phyloP scores from a whole-genome alignment of 176 grass and related monocot species.

The Alloteropsis semialata region DNA sequence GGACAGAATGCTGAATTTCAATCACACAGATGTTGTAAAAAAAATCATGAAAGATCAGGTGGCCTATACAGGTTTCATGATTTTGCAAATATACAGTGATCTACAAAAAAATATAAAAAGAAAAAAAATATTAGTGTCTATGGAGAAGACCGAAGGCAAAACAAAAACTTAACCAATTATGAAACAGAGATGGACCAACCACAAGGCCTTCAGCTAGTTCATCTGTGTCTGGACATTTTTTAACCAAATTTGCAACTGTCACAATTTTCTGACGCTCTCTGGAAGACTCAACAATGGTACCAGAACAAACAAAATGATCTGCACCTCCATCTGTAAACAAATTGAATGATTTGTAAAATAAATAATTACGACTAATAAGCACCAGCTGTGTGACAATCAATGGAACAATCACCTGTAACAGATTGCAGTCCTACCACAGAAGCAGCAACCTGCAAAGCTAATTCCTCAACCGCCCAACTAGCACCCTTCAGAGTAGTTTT shows the following conservation, averaged over 20 bases:
- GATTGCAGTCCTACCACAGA: constrained; percentile 7
- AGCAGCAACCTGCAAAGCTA: not conserved
- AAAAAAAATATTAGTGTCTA: not conserved
- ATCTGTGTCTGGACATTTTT: not conserved
- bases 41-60: not conserved
- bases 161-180: not conserved
- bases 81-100: constrained; percentile 1
- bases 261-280: not conserved
- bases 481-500: not conserved
- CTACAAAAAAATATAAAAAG: not conserved
- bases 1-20: not conserved
- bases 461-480: not conserved
- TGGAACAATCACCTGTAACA: not conserved
- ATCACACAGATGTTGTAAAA: constrained; percentile 2
- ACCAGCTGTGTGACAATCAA: not conserved
- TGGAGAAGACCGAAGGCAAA: not conserved
- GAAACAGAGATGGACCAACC: not conserved
- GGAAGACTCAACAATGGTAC: not conserved
- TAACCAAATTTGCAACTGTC: constrained; percentile 21
- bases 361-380: not conserved
- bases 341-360: not conserved
- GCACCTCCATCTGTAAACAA: not conserved
- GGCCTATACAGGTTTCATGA: not conserved
- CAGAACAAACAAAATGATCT: constrained; percentile 7
- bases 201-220: not conserved